A percentile compares a stretch with the other conserved stretches of the same genome.
phyloP scores from a whole-genome alignment of 2,329 filamentous ascomycete species.

The Sodiomyces alkalinus region DNA sequence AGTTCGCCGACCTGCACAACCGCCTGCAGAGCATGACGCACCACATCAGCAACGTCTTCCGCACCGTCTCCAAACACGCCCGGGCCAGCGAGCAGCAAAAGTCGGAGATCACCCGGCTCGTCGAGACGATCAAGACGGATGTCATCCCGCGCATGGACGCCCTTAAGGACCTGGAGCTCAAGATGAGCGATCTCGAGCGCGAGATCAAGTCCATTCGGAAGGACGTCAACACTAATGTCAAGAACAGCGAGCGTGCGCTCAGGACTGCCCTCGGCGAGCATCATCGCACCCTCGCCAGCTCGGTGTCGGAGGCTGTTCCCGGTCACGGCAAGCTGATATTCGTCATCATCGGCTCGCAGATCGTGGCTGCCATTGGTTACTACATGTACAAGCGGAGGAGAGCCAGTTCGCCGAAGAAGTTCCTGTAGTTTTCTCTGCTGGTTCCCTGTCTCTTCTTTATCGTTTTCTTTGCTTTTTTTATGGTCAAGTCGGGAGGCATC shows the following conservation, averaged over 20 bases:
- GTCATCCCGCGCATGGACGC: conserved; percentile 26
- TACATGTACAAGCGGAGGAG: conserved; percentile 67
- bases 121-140: conserved; percentile 30
- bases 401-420: conserved; percentile 76
- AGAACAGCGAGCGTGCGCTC: conserved; percentile 34
- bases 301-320: conserved; percentile 30
- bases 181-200: conserved; percentile 37
- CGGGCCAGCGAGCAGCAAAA: conserved; percentile 39
- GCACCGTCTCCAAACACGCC: conserved; percentile 34
- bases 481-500: too few relatives aligned
- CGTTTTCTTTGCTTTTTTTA: too few relatives aligned
- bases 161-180: conserved; percentile 25
- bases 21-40: conserved; percentile 62
- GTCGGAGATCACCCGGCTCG: conserved; percentile 32
- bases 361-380: conserved; percentile 54
- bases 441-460: too few relatives aligned
- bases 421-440: too few relatives aligned
- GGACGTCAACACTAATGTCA: conserved; percentile 34
- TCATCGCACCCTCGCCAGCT: conserved; percentile 30
- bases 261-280: conserved; percentile 36
- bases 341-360: conserved; percentile 60
- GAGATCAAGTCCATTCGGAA: conserved; percentile 42
- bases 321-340: conserved; percentile 44
- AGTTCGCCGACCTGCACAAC: conserved; percentile 76
- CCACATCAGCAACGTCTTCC: conserved; percentile 48